Evolutionary conservation across 176 grass and related monocot genomes (phyloP).

Genomic region (Paspalum vaginatum): DNA sequence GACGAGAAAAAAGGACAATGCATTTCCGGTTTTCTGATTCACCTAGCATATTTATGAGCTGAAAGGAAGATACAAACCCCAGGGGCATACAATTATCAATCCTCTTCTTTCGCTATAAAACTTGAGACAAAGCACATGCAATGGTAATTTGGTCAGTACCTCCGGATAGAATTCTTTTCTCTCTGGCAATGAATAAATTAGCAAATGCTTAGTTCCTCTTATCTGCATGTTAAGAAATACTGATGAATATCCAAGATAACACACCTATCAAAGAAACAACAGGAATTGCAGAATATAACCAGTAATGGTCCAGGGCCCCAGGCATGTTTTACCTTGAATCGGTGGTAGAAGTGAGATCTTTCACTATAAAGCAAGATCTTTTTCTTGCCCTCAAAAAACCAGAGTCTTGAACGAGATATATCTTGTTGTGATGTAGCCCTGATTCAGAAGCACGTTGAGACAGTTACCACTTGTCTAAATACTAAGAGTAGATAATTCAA

Average conservation of each 20-base stretch:
- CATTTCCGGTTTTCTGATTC: constrained; percentile 66
- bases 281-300: not conserved
- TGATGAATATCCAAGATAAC: constrained; percentile 7
- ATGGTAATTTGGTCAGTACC: constrained; percentile 47
- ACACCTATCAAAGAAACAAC: constrained; percentile 1
- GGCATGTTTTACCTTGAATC: constrained; percentile 75
- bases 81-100: constrained; percentile 12
- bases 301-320: not conserved
- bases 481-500: not conserved
- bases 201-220: constrained; percentile 69
- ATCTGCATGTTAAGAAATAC: constrained; percentile 63
- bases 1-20: constrained; percentile 75
- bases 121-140: not conserved
- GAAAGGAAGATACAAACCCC: constrained; percentile 36
- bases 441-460: constrained; percentile 20
- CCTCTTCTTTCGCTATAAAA: not conserved
- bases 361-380: constrained; percentile 97
- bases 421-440: constrained; percentile 81
- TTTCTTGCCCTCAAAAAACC: constrained; percentile 92
- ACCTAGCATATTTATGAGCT: constrained; percentile 92
- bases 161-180: constrained; percentile 93
- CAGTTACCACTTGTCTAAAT: constrained; percentile 37
- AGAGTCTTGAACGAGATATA: constrained; percentile 89
- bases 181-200: constrained; percentile 86
- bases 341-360: constrained; percentile 96